phyloP scores from a whole-genome alignment of 176 grass and related monocot genomes.

The Raddia guianensis region DNA sequence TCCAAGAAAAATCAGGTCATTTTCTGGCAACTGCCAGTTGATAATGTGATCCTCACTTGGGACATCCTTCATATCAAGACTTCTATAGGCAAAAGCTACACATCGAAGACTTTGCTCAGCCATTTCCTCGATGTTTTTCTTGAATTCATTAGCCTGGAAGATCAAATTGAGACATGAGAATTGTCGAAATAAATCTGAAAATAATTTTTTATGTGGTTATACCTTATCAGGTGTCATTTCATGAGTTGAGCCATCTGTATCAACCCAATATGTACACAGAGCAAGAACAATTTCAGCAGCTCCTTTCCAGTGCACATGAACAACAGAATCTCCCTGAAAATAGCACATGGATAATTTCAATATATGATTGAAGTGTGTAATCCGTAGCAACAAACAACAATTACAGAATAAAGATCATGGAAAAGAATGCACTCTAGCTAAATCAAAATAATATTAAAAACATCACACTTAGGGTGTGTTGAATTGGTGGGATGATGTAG shows the following conservation, averaged over 20 bases:
- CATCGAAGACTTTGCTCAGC: slow-evolving; percentile 78
- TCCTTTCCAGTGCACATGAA: slow-evolving; percentile 98
- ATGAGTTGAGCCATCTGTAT: slow-evolving; percentile 54
- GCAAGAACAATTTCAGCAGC: slow-evolving; percentile 90
- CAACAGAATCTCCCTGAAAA: slow-evolving; percentile 58
- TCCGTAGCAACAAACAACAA: slow-evolving; percentile 21
- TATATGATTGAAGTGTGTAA: neutral
- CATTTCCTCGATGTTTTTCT: slow-evolving; percentile 78
- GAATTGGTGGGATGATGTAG: too few relatives aligned
- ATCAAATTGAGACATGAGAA: slow-evolving; percentile 2
- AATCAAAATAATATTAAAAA: slow-evolving; percentile 24
- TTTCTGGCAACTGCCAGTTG: slow-evolving; percentile 72
- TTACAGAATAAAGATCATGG: neutral
- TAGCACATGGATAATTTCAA: slow-evolving; percentile 30
- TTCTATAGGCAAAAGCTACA: slow-evolving; percentile 84
- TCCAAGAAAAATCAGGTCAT: slow-evolving; percentile 75
- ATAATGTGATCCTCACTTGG: slow-evolving; percentile 66
- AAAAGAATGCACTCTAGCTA: slow-evolving; percentile 6
- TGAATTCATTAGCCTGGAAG: slow-evolving; percentile 70
- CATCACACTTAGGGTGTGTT: neutral
- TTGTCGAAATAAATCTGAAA: slow-evolving; percentile 25
- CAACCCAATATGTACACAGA: slow-evolving; percentile 72
- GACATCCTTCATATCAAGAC: slow-evolving; percentile 53
- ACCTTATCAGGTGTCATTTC: slow-evolving; percentile 65
- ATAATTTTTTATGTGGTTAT: slow-evolving; percentile 12